These are phyloP conservation scores for Mycena galopus DNA, from an alignment of 768 basidiomycete genomes.

Conservation along the genomic window DNA sequence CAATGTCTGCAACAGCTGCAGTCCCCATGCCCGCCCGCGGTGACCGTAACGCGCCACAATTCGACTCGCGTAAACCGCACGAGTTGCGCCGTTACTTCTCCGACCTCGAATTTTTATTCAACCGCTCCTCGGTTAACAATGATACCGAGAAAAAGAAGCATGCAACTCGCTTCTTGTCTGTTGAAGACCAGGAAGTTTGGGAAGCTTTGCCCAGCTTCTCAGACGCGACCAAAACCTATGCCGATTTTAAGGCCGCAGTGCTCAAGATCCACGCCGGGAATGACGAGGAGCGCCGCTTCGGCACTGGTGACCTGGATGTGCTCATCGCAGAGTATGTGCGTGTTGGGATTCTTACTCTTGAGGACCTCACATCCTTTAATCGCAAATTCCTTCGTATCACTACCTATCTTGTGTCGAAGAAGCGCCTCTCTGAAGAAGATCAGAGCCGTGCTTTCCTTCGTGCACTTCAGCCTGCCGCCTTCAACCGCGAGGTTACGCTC, in stretches of 20 bases:
- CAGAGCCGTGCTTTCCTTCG: not conserved
- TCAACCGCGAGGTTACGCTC: not conserved
- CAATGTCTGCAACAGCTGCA: not conserved
- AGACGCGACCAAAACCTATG: not conserved
- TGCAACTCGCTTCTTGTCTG: not conserved
- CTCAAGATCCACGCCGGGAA: not conserved
- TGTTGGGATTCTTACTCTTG: not conserved
- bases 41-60: not conserved
- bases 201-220: not conserved
- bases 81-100: not conserved
- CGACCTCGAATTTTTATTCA: not conserved
- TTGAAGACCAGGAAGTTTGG: not conserved
- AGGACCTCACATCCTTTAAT: not conserved
- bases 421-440: not conserved
- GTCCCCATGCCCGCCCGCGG: not conserved
- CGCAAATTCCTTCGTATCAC: not conserved
- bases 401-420: not conserved
- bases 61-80: not conserved
- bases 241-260: not conserved
- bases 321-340: not conserved
- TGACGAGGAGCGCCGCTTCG: not conserved
- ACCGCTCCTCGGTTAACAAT: not conserved
- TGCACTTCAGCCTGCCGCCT: not conserved
- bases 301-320: not conserved
- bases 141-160: not conserved